Base-by-base conservation (phyloP, 306 rosid species). In the Comarum palustre region DNA sequence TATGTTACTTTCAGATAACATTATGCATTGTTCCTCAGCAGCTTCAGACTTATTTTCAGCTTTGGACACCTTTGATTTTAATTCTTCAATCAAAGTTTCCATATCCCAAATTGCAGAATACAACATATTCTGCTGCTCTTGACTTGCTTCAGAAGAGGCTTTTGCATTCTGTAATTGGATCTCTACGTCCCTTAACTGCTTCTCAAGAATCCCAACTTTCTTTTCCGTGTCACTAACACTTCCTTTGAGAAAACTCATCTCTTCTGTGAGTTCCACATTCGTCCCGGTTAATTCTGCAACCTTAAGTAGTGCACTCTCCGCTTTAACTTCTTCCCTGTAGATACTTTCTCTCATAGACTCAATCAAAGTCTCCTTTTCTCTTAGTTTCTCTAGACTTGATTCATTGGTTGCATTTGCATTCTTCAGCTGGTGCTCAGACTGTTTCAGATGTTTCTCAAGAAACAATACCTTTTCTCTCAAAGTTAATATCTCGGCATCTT, bases 81-180 rank as follows among this genome's bases (percentile, higher is more conserved):
- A 89, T 72, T 95, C 99, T 82, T 95, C 99, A 60, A 95, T 95
- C 55, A 95, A 77, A 68, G 88, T 90, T 81, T 95, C 99, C 99
- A 91, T 95, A 75, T 95, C 99, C 97, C 96, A 91, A 75, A 95
- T 95, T 58, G 99, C 99, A 41, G 92, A 50, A 80, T 95, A 95
- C 63, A 95, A 70, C 99, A 91, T 95, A 82, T 91, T 95, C 81
- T 88, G 97, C 80, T 95, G 99, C 77, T 95, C 99, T 85, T 91
- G 99, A 78, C 93, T 87, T 57, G 93, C 99, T 84, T 95, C 99
- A 17, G 93, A 84, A 22, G 93, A 85, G 15, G 84, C 88, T 85
- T 83, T 95, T 0, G 96, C 96, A 78, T 90, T 84, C 82, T 90
- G 92, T 74, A 95, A 73, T 69, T 85, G 97, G 71, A 88, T 84